Percentiles rank a stretch among this genome's conserved stretches.
phyloP scores from a whole-genome alignment of 2,329 filamentous ascomycete species.

The Fusarium hostae region DNA sequence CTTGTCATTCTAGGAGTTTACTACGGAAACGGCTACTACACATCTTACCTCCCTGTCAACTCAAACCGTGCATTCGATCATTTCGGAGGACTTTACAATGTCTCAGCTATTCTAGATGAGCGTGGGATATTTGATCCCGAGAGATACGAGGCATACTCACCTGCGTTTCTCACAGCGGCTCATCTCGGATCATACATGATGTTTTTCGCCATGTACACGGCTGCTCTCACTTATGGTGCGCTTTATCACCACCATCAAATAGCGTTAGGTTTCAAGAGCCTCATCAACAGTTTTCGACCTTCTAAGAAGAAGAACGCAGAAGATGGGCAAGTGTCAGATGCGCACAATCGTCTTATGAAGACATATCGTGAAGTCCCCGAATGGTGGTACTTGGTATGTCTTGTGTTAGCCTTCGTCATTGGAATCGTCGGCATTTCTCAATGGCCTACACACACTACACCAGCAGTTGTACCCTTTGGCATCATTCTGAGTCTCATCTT shows the following conservation, averaged over 20 bases:
- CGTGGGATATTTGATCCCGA: slow-evolving; percentile 50
- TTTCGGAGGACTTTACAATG: slow-evolving; percentile 53
- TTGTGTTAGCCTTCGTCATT: slow-evolving; percentile 47
- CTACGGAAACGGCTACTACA: slow-evolving; percentile 51
- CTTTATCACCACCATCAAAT: slow-evolving; percentile 56
- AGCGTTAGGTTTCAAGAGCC: slow-evolving; percentile 49
- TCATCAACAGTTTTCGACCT: slow-evolving; percentile 42
- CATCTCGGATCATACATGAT: slow-evolving; percentile 51
- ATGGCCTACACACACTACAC: slow-evolving; percentile 57
- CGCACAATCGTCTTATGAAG: slow-evolving; percentile 61
- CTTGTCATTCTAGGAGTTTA: slow-evolving; percentile 48
- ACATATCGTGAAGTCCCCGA: slow-evolving; percentile 59
- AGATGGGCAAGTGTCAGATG: slow-evolving; percentile 45
- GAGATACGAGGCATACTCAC: slow-evolving; percentile 56
- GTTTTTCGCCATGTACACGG: slow-evolving; percentile 56
- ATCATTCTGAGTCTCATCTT: slow-evolving; percentile 55
- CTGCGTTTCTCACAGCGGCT: slow-evolving; percentile 54
- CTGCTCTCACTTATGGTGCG: slow-evolving; percentile 53
- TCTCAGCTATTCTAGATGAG: slow-evolving; percentile 49
- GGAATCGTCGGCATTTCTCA: slow-evolving; percentile 50
- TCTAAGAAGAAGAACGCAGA: slow-evolving; percentile 42
- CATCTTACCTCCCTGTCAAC: slow-evolving; percentile 54
- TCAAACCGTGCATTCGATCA: slow-evolving; percentile 55
- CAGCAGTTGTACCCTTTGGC: slow-evolving; percentile 57
- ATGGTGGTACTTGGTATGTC: slow-evolving; percentile 57